Conservation (phyloP, 192 early-diverging fungal species). For the Backusella morwellensis region DNA sequence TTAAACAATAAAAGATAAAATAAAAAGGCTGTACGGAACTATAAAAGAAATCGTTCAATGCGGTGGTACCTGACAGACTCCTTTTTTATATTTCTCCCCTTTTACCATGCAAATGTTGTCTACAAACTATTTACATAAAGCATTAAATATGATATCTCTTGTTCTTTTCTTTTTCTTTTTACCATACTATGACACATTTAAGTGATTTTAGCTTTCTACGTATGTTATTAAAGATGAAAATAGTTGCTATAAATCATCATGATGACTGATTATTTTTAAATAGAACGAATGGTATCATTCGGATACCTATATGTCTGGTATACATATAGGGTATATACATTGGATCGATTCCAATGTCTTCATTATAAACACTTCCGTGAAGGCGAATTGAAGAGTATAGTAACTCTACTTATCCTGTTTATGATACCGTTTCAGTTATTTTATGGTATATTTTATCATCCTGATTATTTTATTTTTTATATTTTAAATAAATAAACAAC, state of each 20-base stretch:
- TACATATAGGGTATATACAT: slow-evolving; percentile 22
- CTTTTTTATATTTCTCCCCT: slow-evolving; percentile 89
- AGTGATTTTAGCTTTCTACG: slow-evolving; percentile 40
- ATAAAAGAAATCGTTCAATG: slow-evolving; percentile 89
- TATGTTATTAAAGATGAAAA: slow-evolving; percentile 20
- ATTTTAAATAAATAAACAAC: neutral
- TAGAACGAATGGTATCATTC: slow-evolving; percentile 28
- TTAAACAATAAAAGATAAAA: neutral
- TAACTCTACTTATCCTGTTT: slow-evolving; percentile 29
- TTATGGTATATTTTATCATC: slow-evolving; percentile 24
- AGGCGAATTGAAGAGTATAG: slow-evolving; percentile 33
- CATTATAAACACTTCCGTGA: slow-evolving; percentile 14
- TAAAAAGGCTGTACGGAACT: slow-evolving; percentile 73
- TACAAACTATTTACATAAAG: neutral
- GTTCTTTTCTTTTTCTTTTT: neutral
- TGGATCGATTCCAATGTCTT: slow-evolving; percentile 33
- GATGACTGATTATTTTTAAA: slow-evolving; percentile 15
- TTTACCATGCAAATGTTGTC: slow-evolving; percentile 53
- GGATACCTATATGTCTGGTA: slow-evolving; percentile 28
- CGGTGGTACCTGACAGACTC: slow-evolving; percentile 80
- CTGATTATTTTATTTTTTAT: neutral
- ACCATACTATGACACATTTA: slow-evolving; percentile 30
- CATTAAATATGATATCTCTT: neutral
- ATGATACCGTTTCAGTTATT: slow-evolving; percentile 31
- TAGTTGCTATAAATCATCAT: slow-evolving; percentile 21